phyloP scores from a whole-genome alignment of 2,329 filamentous ascomycete species.

The Cercospora nicotianae region DNA sequence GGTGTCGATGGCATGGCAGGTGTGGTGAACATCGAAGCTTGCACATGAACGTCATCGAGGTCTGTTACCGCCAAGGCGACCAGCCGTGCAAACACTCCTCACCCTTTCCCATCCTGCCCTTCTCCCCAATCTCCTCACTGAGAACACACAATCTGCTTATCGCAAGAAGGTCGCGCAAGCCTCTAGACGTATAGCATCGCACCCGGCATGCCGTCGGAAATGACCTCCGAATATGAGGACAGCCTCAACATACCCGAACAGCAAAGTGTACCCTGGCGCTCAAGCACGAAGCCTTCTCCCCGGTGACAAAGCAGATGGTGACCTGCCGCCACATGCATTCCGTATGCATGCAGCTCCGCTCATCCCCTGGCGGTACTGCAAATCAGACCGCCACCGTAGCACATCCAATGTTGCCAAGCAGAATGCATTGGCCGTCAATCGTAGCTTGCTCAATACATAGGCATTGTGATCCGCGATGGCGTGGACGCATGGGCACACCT shows the following conservation, averaged over 20 bases:
- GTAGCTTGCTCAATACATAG: neutral
- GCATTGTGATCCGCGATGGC: neutral
- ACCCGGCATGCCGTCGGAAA: neutral
- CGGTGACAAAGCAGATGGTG: neutral
- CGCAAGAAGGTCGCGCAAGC: neutral
- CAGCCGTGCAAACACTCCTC: neutral
- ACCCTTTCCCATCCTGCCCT: neutral
- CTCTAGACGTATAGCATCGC: neutral
- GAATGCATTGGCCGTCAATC: neutral
- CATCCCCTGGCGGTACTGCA: neutral
- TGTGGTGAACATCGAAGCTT: neutral
- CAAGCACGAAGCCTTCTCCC: neutral
- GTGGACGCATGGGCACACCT: neutral
- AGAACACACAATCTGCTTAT: neutral
- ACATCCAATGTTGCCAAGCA: constrained; percentile 1
- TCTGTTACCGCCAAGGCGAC: neutral
- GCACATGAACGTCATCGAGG: neutral
- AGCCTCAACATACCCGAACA: neutral
- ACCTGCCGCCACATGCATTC: neutral
- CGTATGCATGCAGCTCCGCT: neutral
- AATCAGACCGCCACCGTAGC: neutral
- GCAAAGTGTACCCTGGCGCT: neutral
- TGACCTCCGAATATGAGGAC: neutral
- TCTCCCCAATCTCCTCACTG: neutral
- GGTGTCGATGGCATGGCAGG: neutral